Evolutionary conservation across 176 grass and related monocot species (phyloP).

Genomic region (Aegilops longissima): DNA sequence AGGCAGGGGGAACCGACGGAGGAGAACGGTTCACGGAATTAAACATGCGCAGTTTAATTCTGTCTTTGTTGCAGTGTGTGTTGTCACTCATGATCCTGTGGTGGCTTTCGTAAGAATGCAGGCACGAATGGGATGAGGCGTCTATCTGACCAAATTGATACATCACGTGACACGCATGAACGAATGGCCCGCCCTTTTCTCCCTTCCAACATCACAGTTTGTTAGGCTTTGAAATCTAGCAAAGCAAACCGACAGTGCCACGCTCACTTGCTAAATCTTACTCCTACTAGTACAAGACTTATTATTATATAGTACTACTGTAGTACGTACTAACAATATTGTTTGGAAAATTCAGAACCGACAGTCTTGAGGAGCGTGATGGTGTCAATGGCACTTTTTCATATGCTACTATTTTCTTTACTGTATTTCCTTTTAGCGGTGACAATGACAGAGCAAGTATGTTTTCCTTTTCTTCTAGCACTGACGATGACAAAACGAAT

Average conservation of each 20-base stretch:
- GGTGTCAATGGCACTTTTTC: constrained; percentile 1
- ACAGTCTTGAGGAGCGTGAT: neutral
- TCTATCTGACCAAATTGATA: neutral
- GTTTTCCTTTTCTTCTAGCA: neutral
- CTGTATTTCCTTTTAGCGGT: neutral
- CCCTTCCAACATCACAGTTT: constrained; percentile 59
- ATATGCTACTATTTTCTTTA: neutral
- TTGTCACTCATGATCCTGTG: constrained; percentile 13
- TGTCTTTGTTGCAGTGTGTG: neutral
- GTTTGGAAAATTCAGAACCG: constrained; percentile 2
- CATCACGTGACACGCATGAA: constrained; percentile 21
- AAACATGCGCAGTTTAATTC: neutral
- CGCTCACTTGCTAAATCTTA: neutral
- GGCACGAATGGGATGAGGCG: constrained; percentile 25
- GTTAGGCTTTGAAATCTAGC: constrained; percentile 52
- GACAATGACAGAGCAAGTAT: neutral
- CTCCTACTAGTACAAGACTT: neutral
- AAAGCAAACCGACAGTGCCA: constrained; percentile 18
- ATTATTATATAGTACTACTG: no score
- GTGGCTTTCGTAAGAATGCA: constrained; percentile 50
- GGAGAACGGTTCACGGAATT: neutral
- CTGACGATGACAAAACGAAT: no score
- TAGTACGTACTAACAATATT: neutral
- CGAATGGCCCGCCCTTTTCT: neutral
- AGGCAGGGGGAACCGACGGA: no score